Percentiles rank a stretch among this genome's conserved stretches.
These are phyloP conservation scores for Odontarrhena argentea DNA, from an alignment of 345 rosid genomes.

Conservation along the genomic window DNA sequence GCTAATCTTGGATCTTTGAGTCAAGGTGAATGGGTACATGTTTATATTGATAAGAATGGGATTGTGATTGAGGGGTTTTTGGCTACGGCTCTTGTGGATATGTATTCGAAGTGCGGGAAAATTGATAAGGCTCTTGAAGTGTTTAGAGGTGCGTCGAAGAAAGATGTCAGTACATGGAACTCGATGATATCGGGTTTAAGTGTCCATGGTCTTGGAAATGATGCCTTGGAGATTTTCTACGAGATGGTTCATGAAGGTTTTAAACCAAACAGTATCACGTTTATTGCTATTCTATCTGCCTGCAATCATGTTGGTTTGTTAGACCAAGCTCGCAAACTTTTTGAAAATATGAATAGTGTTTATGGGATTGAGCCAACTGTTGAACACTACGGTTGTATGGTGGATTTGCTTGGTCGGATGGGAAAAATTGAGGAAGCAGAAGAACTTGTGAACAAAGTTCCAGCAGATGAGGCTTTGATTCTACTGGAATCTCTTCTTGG, in stretches of 20 bases:
- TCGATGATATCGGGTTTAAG: slow-evolving; percentile 55
- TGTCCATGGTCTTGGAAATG: slow-evolving; percentile 46
- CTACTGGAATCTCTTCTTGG: slow-evolving; percentile 46
- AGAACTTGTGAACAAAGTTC: slow-evolving; percentile 40
- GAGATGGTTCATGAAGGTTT: slow-evolving; percentile 55
- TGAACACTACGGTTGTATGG: slow-evolving; percentile 58
- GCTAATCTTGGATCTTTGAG: slow-evolving; percentile 50
- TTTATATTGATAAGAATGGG: slow-evolving; percentile 46
- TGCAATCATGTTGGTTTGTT: slow-evolving; percentile 60
- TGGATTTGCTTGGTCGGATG: slow-evolving; percentile 53
- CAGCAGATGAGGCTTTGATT: slow-evolving; percentile 39
- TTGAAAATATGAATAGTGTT: slow-evolving; percentile 46
- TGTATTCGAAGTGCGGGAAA: slow-evolving; percentile 59
- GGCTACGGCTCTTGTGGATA: slow-evolving; percentile 59
- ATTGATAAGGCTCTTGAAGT: slow-evolving; percentile 54
- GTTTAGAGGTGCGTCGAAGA: slow-evolving; percentile 41
- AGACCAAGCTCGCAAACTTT: slow-evolving; percentile 45
- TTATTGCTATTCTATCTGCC: slow-evolving; percentile 49
- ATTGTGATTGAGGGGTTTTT: slow-evolving; percentile 43
- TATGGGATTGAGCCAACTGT: slow-evolving; percentile 50
- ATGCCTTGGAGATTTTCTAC: slow-evolving; percentile 50
- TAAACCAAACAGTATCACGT: slow-evolving; percentile 50
- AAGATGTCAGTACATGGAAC: slow-evolving; percentile 58
- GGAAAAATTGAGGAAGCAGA: slow-evolving; percentile 51
- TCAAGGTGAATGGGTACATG: slow-evolving; percentile 54